Conservation (phyloP, 106 monocot genomes). For the Platanthera guangdongensis region DNA sequence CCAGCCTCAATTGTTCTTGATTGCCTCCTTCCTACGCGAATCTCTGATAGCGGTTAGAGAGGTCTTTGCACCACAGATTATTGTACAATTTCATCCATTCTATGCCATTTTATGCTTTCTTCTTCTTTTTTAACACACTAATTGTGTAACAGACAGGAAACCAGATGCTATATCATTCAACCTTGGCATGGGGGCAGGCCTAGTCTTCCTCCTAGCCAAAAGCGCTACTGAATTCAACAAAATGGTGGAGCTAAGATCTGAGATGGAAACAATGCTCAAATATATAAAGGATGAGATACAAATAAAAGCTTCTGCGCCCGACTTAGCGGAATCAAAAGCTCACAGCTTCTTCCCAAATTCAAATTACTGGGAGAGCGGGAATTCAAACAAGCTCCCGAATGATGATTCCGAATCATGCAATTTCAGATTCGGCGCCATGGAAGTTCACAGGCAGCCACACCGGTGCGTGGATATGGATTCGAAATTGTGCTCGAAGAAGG, state of each 20-base stretch:
- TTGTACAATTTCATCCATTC: no score
- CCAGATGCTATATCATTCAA: constrained; percentile 12
- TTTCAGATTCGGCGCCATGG: background rate
- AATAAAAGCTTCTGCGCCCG: constrained; percentile 6
- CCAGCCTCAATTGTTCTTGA: no score
- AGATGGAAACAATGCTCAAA: constrained; percentile 42
- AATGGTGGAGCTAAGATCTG: constrained; percentile 31
- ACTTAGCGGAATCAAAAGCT: constrained; percentile 17
- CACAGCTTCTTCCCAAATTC: constrained; percentile 10
- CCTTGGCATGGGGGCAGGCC: constrained; percentile 32
- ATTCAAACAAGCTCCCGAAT: constrained; percentile 7
- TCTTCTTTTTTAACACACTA: no score
- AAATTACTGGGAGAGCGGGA: constrained; percentile 17
- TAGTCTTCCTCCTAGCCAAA: constrained; percentile 29
- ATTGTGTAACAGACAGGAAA: constrained; percentile 14
- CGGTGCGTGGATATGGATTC: background rate
- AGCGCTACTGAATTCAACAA: constrained; percentile 31
- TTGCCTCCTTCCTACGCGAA: no score
- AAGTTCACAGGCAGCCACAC: constrained; percentile 3
- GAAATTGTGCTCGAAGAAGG: constrained; percentile 10
- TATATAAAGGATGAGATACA: constrained; percentile 23
- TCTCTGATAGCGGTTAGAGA: no score
- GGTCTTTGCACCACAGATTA: no score
- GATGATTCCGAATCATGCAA: constrained; percentile 5
- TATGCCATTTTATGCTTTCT: no score